Conservation (phyloP, 2,329 filamentous ascomycete genomes). For the Aspergillus arachidicola region DNA sequence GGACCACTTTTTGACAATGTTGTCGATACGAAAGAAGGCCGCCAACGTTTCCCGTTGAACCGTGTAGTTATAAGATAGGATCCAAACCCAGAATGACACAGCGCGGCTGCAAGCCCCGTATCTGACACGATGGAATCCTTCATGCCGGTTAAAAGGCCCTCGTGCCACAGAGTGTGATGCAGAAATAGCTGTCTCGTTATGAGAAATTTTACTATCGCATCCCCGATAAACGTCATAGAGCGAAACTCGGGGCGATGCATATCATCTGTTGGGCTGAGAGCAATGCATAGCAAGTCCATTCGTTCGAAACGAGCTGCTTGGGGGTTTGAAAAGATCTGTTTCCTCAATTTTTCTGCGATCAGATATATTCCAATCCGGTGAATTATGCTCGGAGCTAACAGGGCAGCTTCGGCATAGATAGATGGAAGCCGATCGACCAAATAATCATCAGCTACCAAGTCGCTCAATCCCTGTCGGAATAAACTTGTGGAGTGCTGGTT, state of each 20-base stretch:
- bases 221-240: constrained; percentile 6
- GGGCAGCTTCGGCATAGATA: not conserved
- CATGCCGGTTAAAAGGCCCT: not conserved
- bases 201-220: not conserved
- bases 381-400: not conserved
- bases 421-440: not conserved
- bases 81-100: not conserved
- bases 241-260: not conserved
- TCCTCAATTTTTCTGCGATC: not conserved
- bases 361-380: not conserved
- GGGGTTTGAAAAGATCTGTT: not conserved
- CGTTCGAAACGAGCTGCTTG: not conserved
- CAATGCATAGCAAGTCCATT: not conserved
- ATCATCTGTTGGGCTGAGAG: not conserved
- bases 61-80: not conserved
- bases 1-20: not conserved
- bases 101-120: not conserved
- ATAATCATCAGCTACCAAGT: not conserved
- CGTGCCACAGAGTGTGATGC: constrained; percentile 9
- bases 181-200: constrained; percentile 7
- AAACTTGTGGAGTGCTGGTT: too few relatives aligned
- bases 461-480: too few relatives aligned
- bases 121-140: not conserved
- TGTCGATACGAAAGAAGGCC: not conserved
- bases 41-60: not conserved